Conservation (phyloP, 495 filamentous ascomycete genomes). For the Hyaloscypha variabilis region DNA sequence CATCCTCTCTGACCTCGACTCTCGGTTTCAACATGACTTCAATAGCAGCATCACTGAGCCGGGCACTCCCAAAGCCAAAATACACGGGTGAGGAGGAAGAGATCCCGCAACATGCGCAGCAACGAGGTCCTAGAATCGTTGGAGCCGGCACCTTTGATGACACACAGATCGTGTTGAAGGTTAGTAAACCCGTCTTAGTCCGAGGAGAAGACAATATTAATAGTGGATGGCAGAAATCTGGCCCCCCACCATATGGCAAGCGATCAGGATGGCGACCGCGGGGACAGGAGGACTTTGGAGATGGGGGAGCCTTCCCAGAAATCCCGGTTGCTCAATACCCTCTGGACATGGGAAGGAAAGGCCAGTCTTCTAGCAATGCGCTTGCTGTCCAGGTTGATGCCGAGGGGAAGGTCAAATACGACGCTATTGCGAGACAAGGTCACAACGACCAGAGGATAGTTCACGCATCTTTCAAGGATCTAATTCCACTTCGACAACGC, state of each 20-base stretch:
- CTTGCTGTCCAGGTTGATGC: constrained; percentile 89
- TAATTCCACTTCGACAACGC: constrained; percentile 91
- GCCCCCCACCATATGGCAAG: constrained; percentile 85
- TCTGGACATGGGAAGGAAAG: constrained; percentile 88
- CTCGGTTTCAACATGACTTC: constrained; percentile 56
- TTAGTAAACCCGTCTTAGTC: constrained; percentile 36
- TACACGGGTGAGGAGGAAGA: constrained; percentile 87
- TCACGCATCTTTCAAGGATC: constrained; percentile 93
- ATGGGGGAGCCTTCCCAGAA: constrained; percentile 96
- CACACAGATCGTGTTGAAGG: constrained; percentile 84
- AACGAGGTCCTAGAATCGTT: constrained; percentile 77
- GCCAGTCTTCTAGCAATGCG: constrained; percentile 75
- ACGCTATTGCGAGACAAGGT: constrained; percentile 90
- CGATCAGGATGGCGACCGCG: constrained; percentile 87
- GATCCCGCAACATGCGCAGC: constrained; percentile 68
- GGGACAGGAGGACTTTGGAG: constrained; percentile 85
- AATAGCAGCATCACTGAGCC: constrained; percentile 75
- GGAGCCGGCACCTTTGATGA: constrained; percentile 77
- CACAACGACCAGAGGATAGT: constrained; percentile 83
- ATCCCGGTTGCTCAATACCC: constrained; percentile 94
- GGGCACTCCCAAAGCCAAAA: constrained; percentile 85
- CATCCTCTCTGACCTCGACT: not conserved
- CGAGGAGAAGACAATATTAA: constrained; percentile 20
- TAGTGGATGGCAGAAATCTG: constrained; percentile 59
- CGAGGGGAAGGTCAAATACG: constrained; percentile 93